Evolutionary conservation across 140 eudicot species (phyloP).

Genomic region (Senecio squalidus): DNA sequence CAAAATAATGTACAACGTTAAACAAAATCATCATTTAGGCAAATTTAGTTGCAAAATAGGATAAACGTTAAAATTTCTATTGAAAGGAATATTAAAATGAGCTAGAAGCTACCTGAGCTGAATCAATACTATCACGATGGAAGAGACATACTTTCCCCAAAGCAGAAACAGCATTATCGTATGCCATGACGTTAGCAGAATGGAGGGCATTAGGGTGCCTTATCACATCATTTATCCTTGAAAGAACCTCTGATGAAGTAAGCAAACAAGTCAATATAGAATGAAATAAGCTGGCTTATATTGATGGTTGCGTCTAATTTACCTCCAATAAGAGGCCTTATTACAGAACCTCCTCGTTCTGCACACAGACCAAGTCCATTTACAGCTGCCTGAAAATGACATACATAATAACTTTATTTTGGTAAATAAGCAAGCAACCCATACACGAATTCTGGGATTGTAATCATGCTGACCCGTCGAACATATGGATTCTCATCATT

Average conservation of each 20-base stretch:
- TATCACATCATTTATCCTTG: slow-evolving; percentile 83
- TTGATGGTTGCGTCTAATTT: neutral
- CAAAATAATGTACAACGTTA: neutral
- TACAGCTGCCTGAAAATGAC: slow-evolving; percentile 71
- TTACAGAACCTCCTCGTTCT: slow-evolving; percentile 80
- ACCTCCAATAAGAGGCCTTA: slow-evolving; percentile 95
- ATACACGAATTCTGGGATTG: neutral
- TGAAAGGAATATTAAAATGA: neutral
- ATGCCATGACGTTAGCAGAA: slow-evolving; percentile 87
- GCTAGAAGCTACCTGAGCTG: slow-evolving; percentile 58
- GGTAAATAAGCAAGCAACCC: neutral
- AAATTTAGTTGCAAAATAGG: neutral
- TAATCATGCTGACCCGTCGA: slow-evolving; percentile 59
- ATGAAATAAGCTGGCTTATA: neutral
- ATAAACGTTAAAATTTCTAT: too few relatives aligned
- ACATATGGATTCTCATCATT: slow-evolving; percentile 89
- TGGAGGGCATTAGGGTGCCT: slow-evolving; percentile 71
- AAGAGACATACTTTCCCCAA: slow-evolving; percentile 91
- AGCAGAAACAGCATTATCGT: slow-evolving; percentile 98
- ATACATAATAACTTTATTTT: neutral
- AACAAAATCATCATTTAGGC: neutral
- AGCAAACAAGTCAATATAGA: slow-evolving; percentile 1
- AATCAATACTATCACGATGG: slow-evolving; percentile 91
- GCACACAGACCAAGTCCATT: slow-evolving; percentile 99
- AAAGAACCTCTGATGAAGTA: slow-evolving; percentile 76